Base-by-base conservation (phyloP, 306 rosid species). In the Astragalus glycyphyllos region DNA sequence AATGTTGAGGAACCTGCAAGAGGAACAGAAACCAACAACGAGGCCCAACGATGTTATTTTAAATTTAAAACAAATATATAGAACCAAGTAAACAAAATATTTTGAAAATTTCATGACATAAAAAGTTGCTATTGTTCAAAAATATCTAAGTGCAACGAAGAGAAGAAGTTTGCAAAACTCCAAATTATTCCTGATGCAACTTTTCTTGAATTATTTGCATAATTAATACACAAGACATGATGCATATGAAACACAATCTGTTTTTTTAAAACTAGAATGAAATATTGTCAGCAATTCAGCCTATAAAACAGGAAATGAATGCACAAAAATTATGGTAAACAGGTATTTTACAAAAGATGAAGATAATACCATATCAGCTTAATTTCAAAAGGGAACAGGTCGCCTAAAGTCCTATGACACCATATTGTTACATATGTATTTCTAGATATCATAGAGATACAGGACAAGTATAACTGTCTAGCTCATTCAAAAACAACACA, bases 1-100 rank as follows among this genome's bases (percentile, higher is more conserved):
- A 77, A 72, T 46, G 91, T 66, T 47, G 95, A 49, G 17, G 86
- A 79, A 73, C 97, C 98, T 94, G 70, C 77, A 72, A 76, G 65
- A 72, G 23, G 65, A 75, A 68, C 26, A 80, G 54, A 82, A 65
- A 20, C 31, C 7, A 76, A 47, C 58, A 50, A 65, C 15, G 51
- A 59, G 69, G 61, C 55, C 15, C 58, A 57, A 68, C 41, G 47
- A 53, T 48, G 59, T 20, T 61, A 26, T 23, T 42, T 50, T 34
- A 35, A 32, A 40, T 62, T 65, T 23, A 69, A 46, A 62, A 32
- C 45, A 64, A 49, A 41, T 35, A 11, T 1, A 69, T 4, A 58
- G 35, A 71, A 31, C 45, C 44, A 70, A 16, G 53, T 60, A 42
- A 51, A 16, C 9, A 12, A 20, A 42, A 31, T 23, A 46, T 9